Conservation (phyloP, 2,329 filamentous ascomycete species). For the Aspergillus brunneoviolaceus region DNA sequence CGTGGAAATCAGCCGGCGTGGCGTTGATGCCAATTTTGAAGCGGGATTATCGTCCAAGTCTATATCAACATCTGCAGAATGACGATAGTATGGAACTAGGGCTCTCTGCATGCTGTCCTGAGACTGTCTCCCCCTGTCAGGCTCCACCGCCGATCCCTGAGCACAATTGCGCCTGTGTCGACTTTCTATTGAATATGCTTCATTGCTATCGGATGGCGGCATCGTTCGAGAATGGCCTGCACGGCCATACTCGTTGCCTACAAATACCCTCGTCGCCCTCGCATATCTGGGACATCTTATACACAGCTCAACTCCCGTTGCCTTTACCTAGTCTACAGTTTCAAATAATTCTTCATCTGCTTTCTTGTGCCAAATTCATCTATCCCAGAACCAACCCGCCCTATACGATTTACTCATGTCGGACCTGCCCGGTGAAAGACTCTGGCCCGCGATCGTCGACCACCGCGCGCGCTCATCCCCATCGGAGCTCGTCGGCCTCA, state of each 20-base stretch:
- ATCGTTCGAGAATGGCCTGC: background rate
- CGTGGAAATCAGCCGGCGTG: background rate
- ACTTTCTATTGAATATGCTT: background rate
- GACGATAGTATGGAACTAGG: background rate
- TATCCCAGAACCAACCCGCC: background rate
- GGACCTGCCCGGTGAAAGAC: background rate
- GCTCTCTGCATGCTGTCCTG: background rate
- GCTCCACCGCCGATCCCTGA: background rate
- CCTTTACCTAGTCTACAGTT: background rate
- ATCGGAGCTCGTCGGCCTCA: background rate
- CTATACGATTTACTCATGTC: background rate
- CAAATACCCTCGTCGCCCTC: background rate
- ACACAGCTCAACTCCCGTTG: background rate
- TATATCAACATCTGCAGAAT: background rate
- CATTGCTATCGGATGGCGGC: background rate
- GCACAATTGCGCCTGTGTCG: background rate
- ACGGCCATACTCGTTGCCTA: background rate
- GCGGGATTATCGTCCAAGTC: background rate
- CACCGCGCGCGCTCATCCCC: slow-evolving; percentile 1
- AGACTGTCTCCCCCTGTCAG: background rate
- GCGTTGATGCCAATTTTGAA: background rate
- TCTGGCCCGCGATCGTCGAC: slow-evolving; percentile 2
- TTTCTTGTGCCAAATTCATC: background rate
- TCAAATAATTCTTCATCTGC: too few species aligned
- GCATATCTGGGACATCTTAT: background rate